phyloP scores from a whole-genome alignment of 2,329 filamentous ascomycete species.

The Fusarium veterinarium region DNA sequence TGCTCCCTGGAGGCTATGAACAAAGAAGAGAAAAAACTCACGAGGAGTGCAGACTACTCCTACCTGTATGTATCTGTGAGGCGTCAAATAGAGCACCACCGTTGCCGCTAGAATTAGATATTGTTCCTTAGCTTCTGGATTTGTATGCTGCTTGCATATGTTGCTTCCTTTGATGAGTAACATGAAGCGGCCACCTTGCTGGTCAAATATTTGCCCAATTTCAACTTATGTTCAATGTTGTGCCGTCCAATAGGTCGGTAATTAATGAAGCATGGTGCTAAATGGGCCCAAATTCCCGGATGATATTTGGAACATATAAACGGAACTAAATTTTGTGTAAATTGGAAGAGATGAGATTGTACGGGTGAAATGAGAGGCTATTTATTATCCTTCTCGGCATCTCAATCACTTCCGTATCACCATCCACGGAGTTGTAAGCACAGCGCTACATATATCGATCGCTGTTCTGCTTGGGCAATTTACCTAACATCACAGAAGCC shows the following conservation, averaged over 20 bases:
- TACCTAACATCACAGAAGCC: neutral
- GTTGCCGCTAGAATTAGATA: neutral
- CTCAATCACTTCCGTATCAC: neutral
- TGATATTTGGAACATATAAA: neutral
- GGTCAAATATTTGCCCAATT: constrained; percentile 10
- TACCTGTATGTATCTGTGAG: neutral
- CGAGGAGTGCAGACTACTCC: neutral
- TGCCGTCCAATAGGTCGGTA: constrained; percentile 12
- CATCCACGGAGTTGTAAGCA: neutral
- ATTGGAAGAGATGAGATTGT: neutral
- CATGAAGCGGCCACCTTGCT: constrained; percentile 35
- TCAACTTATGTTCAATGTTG: constrained; percentile 4
- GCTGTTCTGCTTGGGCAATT: neutral
- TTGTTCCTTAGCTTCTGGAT: neutral
- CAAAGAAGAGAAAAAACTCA: constrained; percentile 1
- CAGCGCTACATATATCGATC: neutral
- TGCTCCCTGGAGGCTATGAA: neutral
- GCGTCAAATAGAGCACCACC: neutral
- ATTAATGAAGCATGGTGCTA: constrained; percentile 2
- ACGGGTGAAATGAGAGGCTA: neutral
- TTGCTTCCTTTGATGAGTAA: neutral
- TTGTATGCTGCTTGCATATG: neutral
- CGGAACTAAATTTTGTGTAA: neutral
- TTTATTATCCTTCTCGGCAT: neutral
- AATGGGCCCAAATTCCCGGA: neutral